These are phyloP conservation scores for Polychytrium aggregatum DNA, from an alignment of 192 early-diverging fungal genomes.

Conservation along the genomic window DNA sequence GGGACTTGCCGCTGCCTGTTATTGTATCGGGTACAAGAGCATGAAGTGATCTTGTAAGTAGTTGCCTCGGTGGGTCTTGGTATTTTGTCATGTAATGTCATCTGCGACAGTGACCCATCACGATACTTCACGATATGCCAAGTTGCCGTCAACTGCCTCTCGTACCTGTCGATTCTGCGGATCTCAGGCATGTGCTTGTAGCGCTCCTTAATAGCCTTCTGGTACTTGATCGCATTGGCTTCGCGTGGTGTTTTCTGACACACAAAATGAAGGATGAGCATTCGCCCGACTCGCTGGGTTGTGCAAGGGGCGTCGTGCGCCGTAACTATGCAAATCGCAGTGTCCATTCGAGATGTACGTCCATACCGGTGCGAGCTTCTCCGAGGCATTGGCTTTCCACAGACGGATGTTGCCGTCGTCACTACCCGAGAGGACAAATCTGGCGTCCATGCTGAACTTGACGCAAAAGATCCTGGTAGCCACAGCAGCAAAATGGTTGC, in stretches of 20 bases:
- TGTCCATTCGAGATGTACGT: no score
- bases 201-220: conserved; percentile 81
- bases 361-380: conserved; percentile 63
- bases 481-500: no score
- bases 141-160: no score
- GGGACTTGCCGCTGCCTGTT: conserved; percentile 77
- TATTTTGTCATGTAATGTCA: neutral
- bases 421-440: conserved; percentile 86
- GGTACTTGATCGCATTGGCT: conserved; percentile 65
- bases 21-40: no score
- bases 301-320: no score
- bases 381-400: conserved; percentile 91
- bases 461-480: conserved; percentile 67
- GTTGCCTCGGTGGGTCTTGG: neutral
- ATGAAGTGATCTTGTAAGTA: neutral
- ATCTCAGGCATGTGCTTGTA: conserved; percentile 88
- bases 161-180: conserved; percentile 55
- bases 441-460: conserved; percentile 86
- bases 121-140: no score
- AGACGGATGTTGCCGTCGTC: conserved; percentile 96
- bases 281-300: no score
- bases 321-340: no score
- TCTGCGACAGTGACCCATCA: no score
- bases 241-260: conserved; percentile 49
- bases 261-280: no score